A percentile compares a stretch with the other conserved stretches of the same genome.
Evolutionary conservation across 495 filamentous ascomycete genomes (phyloP).

Genomic region (Talaromyces liani): DNA sequence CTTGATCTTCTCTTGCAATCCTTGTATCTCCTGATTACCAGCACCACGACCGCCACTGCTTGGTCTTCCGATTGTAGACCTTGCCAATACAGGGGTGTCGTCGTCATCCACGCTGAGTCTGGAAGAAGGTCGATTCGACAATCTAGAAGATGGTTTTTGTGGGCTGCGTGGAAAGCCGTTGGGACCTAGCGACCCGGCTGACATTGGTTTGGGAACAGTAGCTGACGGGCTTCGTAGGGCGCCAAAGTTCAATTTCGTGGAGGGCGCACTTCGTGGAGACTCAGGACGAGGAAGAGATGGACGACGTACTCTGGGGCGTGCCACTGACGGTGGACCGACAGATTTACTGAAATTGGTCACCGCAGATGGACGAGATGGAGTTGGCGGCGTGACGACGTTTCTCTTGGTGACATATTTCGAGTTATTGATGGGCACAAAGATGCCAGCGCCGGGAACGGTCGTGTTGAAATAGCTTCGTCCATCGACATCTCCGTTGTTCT

Average conservation of each 20-base stretch:
- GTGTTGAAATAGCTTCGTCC: constrained; percentile 79
- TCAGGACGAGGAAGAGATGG: constrained; percentile 82
- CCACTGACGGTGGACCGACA: constrained; percentile 65
- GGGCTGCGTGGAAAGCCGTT: constrained; percentile 31
- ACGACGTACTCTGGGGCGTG: constrained; percentile 48
- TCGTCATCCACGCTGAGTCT: constrained; percentile 36
- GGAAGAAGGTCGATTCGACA: constrained; percentile 36
- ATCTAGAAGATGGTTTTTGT: constrained; percentile 34
- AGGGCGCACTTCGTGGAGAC: constrained; percentile 53
- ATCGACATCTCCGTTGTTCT: constrained; percentile 96
- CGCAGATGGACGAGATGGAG: constrained; percentile 40
- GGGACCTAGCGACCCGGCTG: constrained; percentile 16
- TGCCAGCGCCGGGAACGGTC: constrained; percentile 68
- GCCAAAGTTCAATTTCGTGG: constrained; percentile 49
- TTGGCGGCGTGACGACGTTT: constrained; percentile 63
- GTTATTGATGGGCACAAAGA: constrained; percentile 89
- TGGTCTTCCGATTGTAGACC: constrained; percentile 20
- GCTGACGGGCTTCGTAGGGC: constrained; percentile 40
- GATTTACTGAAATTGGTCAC: constrained; percentile 72
- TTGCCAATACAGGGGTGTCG: constrained; percentile 13
- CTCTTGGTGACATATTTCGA: constrained; percentile 60
- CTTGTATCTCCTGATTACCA: constrained; percentile 37
- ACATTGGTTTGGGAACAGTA: constrained; percentile 11
- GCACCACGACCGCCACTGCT: constrained; percentile 21
- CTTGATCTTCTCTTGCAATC: constrained; percentile 55